phyloP scores from a whole-genome alignment of 306 rosid genomes.

The Castanea crenata region DNA sequence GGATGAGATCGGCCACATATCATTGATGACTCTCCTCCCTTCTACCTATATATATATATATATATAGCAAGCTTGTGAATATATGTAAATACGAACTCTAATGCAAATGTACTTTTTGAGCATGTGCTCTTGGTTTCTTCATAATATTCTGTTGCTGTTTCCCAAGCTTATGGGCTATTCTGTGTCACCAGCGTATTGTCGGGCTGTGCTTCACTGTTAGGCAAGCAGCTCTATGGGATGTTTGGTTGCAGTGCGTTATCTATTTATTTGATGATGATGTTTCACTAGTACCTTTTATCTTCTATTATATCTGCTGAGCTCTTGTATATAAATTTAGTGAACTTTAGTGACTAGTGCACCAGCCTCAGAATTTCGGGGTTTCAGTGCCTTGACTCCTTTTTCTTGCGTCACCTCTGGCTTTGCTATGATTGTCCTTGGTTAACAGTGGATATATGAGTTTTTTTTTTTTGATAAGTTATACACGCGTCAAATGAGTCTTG shows the following conservation, averaged over 20 bases:
- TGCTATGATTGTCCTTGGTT: too few relatives aligned
- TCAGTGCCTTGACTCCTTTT: too few relatives aligned
- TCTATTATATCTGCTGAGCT: background rate
- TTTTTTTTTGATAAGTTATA: too few relatives aligned
- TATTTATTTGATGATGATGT: background rate
- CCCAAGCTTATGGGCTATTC: background rate
- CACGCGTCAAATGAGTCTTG: too few relatives aligned
- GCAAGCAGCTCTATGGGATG: background rate
- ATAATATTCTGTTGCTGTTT: slow-evolving; percentile 1
- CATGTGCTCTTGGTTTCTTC: slow-evolving; percentile 8
- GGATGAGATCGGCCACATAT: background rate
- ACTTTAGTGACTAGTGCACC: too few relatives aligned
- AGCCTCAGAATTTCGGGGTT: too few relatives aligned
- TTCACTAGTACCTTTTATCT: background rate
- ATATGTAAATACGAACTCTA: slow-evolving; percentile 4
- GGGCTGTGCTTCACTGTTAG: background rate
- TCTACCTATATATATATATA: background rate
- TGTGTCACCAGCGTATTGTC: background rate
- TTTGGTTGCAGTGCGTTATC: background rate
- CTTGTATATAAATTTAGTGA: too few relatives aligned
- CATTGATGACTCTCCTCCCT: background rate
- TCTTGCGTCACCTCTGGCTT: too few relatives aligned
- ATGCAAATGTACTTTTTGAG: slow-evolving; percentile 12
- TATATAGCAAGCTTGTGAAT: slow-evolving; percentile 39
- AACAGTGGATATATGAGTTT: too few relatives aligned